phyloP scores from a whole-genome alignment of 2,329 filamentous ascomycete genomes.

The Zelopaecilomyces penicillatus region DNA sequence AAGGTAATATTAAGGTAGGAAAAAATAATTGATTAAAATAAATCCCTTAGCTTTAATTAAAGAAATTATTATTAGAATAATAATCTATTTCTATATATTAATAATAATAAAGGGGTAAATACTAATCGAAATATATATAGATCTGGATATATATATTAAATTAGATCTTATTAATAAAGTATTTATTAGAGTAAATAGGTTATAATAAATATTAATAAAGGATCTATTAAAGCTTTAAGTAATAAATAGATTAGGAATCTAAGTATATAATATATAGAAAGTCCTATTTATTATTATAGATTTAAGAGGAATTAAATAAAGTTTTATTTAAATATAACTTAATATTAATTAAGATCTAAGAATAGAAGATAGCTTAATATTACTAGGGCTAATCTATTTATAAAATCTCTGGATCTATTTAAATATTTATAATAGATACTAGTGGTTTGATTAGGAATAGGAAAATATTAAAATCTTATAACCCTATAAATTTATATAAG shows the following conservation, averaged over 20 bases:
- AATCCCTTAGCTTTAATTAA: not conserved
- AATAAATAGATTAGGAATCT: not conserved
- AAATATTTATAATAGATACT: not conserved
- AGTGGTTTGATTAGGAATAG: not conserved
- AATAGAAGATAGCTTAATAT: not conserved
- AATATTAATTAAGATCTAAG: not conserved
- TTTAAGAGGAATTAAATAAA: not conserved
- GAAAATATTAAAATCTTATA: constrained; percentile 2
- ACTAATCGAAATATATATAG: not conserved
- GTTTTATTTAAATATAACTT: not conserved
- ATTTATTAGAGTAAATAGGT: not conserved
- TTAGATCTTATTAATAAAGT: not conserved
- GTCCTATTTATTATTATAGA: not conserved
- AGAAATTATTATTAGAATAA: not conserved
- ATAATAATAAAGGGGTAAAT: not conserved
- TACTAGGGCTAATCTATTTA: not conserved
- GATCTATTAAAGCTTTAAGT: not conserved
- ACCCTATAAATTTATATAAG: not conserved
- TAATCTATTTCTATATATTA: not conserved
- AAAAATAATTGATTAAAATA: not conserved
- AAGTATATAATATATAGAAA: not conserved
- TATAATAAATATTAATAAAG: not conserved
- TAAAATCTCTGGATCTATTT: not conserved
- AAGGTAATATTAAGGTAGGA: too few species aligned
- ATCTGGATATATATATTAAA: constrained; percentile 1